Base-by-base conservation (phyloP, 192 early-diverging fungal species). In the Dissophora globulifera region DNA sequence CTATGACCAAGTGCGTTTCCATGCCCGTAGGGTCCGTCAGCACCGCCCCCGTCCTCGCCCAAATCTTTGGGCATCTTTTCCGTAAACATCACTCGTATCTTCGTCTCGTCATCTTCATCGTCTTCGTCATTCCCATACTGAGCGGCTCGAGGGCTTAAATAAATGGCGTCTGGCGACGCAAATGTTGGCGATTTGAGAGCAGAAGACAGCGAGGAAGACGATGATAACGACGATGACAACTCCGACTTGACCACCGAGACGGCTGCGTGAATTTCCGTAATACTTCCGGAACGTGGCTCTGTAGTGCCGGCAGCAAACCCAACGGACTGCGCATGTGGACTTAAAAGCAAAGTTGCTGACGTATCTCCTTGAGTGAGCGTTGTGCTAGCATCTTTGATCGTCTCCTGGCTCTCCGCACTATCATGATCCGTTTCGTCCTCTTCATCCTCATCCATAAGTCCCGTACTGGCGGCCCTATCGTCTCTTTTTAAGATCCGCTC, bases 31-130 rank as follows among this genome's bases (percentile, higher is more conserved):
- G 25, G 30, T 30, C 19, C 33, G 12, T 43, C 50, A 12, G 13
- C 35, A 29, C 48, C 53, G 27, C 27, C 27, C n/a, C 60, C 67
- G 0, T 68, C 66, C 41, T 72, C 60, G n/a, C 69, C 69, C 8
- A 72, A 31, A 42, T 74, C 69, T 42, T 74, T 74, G 23, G 69
- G 69, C 69, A 74, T 74, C 31, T 64, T 57, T 40, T 74, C 69
- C 25, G 69, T 64, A 57, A 58, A 74, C 48, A 64, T 58, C 15
- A 45, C 49, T n/a, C 69, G 61, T 46, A 74, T 64, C 50, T 58
- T 57, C 0, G 17, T 32, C 16, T 64, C 46, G 8, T 55, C 56
- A 1, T 52, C 61, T n/a, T 47, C 69, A 43, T 70, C 58, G 0
- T 56, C 67, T 8, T 49, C 50, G n/a, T n/a, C n/a, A n/a, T n/a